Evolutionary conservation across 2,329 filamentous ascomycete genomes (phyloP), one percentile per base, ranked within the genome.

Genomic region (Sporothrix mexicana): DNA sequence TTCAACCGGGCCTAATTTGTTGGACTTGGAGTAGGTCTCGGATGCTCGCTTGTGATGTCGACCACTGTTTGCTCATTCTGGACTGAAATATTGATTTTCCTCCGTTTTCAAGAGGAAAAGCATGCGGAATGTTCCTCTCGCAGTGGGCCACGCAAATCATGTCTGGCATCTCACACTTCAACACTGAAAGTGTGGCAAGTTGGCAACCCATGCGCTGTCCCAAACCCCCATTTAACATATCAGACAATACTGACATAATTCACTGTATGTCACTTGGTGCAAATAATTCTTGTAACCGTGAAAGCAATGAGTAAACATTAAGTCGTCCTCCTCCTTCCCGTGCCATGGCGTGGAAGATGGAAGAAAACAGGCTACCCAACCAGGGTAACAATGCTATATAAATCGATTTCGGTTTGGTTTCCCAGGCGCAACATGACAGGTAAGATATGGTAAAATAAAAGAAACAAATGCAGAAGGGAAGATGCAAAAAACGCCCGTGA

Each of bases 401-500:
- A 71, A 66, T 66, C 61, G 61, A 47, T 25, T 66, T 66, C 61
- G 41, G 61, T 47, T 66, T 20, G 36, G 61, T 66, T 66, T n/a
- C 45, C 62, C 49, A 72, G 36, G 25, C 64, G 23, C 43, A 55
- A 17, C 64, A 69, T 55, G 57, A 72, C 57, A 69, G 51, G 25
- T 20, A 68, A 72, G 7, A 36, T 36, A 36, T 36, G 30, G 30
- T 36, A 36, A 72, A 53, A 43, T 30, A 41, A 25, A 20, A n/a
- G n/a, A 55, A 49, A 69, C 55, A 49, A 49, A 47, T 23, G 41
- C 15, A 49, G 57, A 70, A 15, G 23, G n/a, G 23, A 61, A 70
- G 41, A 55, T 43, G 30, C 67, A 62, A 47, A 41, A 73, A 70
- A 73, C 67, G 59, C 66, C 72, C 49, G 70, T 43, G 67, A 70